Percentiles rank a stretch among this genome's conserved stretches.
Evolutionary conservation across 257 asterid species (phyloP).

Genomic region (Prunella vulgaris): DNA sequence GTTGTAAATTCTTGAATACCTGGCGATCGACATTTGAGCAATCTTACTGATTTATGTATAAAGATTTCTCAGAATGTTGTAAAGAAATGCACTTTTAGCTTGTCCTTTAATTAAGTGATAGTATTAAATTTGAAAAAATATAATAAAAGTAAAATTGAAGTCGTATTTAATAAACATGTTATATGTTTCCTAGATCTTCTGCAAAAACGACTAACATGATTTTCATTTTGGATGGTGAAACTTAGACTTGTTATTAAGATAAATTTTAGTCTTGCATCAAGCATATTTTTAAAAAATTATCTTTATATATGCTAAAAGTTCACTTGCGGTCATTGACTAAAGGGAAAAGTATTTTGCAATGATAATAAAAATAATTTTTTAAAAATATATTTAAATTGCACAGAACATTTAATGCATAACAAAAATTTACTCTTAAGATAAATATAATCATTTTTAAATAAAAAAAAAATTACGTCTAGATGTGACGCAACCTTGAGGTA

Average conservation of each 20-base stretch:
- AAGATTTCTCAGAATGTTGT: conserved; percentile 19
- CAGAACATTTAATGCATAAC: too few relatives aligned
- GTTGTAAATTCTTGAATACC: conserved; percentile 27
- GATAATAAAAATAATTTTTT: too few relatives aligned
- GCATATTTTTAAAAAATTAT: too few relatives aligned
- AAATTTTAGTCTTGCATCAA: background rate
- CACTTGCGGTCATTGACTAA: too few relatives aligned
- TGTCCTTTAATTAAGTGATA: background rate
- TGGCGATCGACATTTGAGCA: conserved; percentile 20
- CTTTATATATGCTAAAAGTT: too few relatives aligned
- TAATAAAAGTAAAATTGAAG: background rate
- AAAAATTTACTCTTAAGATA: too few relatives aligned
- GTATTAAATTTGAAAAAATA: background rate
- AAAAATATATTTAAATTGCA: too few relatives aligned
- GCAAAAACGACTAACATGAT: background rate
- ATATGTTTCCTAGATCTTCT: background rate
- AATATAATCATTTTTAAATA: too few relatives aligned
- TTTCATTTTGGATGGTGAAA: background rate
- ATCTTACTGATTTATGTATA: conserved; percentile 17
- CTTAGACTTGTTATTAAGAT: background rate
- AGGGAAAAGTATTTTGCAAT: too few relatives aligned
- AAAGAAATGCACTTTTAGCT: conserved; percentile 12
- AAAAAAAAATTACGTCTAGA: too few relatives aligned
- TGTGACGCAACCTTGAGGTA: too few relatives aligned
- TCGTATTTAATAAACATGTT: background rate